Conservation (phyloP, 169 alveolate genomes). For the Plasmodium vivax region DNA sequence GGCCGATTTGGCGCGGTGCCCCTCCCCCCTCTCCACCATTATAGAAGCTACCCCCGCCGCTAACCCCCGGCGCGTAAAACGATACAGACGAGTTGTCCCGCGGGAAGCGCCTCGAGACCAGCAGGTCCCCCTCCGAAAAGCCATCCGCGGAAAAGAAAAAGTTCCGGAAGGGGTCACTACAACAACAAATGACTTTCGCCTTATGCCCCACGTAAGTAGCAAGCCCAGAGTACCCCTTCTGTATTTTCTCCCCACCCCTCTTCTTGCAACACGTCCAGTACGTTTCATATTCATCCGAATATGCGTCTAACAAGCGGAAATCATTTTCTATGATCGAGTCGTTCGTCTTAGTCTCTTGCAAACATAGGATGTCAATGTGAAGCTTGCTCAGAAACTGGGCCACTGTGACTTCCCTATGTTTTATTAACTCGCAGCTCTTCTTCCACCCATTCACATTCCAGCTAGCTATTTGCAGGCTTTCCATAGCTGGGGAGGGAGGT, state of each 20-base stretch:
- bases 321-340: slow-evolving; percentile 50
- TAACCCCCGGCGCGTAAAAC: not conserved
- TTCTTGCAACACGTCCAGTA: slow-evolving; percentile 64
- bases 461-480: slow-evolving; percentile 42
- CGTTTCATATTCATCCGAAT: slow-evolving; percentile 55
- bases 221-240: slow-evolving; percentile 63
- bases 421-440: slow-evolving; percentile 70
- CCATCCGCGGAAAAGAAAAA: slow-evolving; percentile 24
- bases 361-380: slow-evolving; percentile 72
- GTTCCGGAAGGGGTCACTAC: slow-evolving; percentile 30
- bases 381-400: slow-evolving; percentile 25
- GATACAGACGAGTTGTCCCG: slow-evolving; percentile 35
- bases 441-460: slow-evolving; percentile 82
- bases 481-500: not conserved
- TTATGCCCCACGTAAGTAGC: slow-evolving; percentile 47
- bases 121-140: not conserved
- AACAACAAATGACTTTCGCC: slow-evolving; percentile 21
- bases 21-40: not conserved
- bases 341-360: slow-evolving; percentile 75
- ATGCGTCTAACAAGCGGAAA: slow-evolving; percentile 32
- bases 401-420: slow-evolving; percentile 22
- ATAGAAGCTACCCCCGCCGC: not conserved
- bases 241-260: not conserved
- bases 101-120: slow-evolving; percentile 9
- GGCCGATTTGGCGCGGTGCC: not conserved